Evolutionary conservation across 73 alveolate species (phyloP).

Genomic region (Symbiodinium pilosum): DNA sequence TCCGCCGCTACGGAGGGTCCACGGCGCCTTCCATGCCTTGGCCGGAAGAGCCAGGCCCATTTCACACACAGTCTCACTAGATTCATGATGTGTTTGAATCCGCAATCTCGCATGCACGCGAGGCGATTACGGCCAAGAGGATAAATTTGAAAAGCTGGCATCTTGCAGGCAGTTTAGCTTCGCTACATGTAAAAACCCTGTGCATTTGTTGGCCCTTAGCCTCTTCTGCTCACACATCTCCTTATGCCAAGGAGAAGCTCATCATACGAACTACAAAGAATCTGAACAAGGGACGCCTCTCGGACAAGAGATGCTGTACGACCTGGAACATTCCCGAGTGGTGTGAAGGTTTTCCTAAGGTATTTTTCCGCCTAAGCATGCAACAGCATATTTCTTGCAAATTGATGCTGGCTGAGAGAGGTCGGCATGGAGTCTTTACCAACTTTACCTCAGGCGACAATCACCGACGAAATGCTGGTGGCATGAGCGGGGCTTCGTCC

Average conservation of each 20-base stretch:
- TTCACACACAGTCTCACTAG: not conserved
- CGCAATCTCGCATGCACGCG: not conserved
- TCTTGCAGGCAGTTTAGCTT: not conserved
- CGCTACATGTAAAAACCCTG: no score
- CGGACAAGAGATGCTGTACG: not conserved
- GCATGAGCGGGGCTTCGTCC: not conserved
- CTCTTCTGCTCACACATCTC: no score
- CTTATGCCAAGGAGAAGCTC: conserved; percentile 30
- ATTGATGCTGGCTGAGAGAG: no score
- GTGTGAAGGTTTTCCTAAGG: no score
- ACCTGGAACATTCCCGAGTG: no score
- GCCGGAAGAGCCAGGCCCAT: conserved; percentile 92
- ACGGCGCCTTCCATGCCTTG: conserved; percentile 83
- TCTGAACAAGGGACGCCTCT: conserved; percentile 41
- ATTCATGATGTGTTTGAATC: not conserved
- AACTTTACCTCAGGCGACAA: not conserved
- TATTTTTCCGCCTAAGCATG: no score
- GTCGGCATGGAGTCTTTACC: no score
- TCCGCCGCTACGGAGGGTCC: conserved; percentile 93
- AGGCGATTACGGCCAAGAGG: conserved; percentile 82
- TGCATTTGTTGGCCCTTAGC: no score
- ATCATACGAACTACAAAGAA: conserved; percentile 80
- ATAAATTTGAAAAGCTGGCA: conserved; percentile 64
- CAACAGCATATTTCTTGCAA: no score
- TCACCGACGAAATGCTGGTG: not conserved